Conservation (phyloP, 2,329 filamentous ascomycete species). For the Ophiocordyceps camponoti-leonardi region DNA sequence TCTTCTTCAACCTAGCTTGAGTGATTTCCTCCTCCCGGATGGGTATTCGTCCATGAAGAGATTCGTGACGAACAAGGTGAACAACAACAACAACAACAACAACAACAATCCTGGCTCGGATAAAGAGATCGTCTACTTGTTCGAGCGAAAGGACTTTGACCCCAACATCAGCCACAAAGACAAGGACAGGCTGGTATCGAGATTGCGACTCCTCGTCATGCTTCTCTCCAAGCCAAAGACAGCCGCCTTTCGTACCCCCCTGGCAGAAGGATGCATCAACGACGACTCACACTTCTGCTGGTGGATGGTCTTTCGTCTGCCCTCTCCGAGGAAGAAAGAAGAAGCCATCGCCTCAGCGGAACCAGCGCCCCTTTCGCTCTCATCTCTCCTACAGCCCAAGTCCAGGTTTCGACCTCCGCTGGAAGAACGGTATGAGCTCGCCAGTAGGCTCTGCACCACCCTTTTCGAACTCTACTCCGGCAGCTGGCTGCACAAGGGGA, state of each 20-base stretch:
- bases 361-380: neutral
- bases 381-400: neutral
- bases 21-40: neutral
- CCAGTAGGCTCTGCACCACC: neutral
- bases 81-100: neutral
- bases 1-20: neutral
- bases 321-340: neutral
- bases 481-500: neutral
- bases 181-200: neutral
- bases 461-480: neutral
- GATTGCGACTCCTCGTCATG: neutral
- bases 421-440: neutral
- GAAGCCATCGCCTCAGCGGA: no score
- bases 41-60: neutral
- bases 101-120: no score
- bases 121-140: neutral
- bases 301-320: neutral
- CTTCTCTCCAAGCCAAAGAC: neutral
- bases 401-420: neutral
- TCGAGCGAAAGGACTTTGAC: neutral
- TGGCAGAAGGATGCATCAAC: neutral
- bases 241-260: neutral
- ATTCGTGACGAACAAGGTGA: neutral
- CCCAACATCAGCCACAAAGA: neutral
- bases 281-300: neutral